Conservation (phyloP, 2,329 filamentous ascomycete genomes). For the Bipolaris sorokiniana region DNA sequence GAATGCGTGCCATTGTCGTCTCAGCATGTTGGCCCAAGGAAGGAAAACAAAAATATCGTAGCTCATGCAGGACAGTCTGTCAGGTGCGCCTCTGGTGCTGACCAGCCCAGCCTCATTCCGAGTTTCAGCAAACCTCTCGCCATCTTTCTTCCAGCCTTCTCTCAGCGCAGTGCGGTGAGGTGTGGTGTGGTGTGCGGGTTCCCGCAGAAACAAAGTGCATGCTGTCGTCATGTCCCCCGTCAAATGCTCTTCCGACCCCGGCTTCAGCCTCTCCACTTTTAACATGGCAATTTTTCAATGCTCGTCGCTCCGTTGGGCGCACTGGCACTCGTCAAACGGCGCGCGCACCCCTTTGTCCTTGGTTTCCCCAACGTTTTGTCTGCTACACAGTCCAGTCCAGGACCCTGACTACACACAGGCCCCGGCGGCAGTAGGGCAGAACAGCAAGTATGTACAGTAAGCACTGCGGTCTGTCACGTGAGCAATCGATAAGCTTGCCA, state of each 20-base stretch:
- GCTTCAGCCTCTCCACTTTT: slow-evolving; percentile 8
- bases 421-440: background rate
- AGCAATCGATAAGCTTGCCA: slow-evolving; percentile 17
- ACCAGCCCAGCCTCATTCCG: slow-evolving; percentile 4
- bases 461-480: slow-evolving; percentile 1
- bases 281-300: slow-evolving; percentile 1
- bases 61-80: background rate
- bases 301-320: background rate
- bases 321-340: slow-evolving; percentile 10
- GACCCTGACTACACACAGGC: slow-evolving; percentile 8
- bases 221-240: slow-evolving; percentile 18
- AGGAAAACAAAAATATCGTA: no score
- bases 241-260: background rate
- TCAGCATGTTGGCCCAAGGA: background rate
- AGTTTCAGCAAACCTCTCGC: slow-evolving; percentile 6
- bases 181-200: slow-evolving; percentile 13
- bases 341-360: background rate
- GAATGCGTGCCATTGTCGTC: background rate
- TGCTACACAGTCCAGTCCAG: background rate
- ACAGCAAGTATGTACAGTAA: background rate
- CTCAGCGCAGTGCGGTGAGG: slow-evolving; percentile 2
- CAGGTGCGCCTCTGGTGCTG: background rate
- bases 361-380: background rate
- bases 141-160: slow-evolving; percentile 2
- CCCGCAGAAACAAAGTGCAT: slow-evolving; percentile 23